These are phyloP conservation scores for Leishmania turanica DNA, from an alignment of 208 protist species.

Conservation along the genomic window DNA sequence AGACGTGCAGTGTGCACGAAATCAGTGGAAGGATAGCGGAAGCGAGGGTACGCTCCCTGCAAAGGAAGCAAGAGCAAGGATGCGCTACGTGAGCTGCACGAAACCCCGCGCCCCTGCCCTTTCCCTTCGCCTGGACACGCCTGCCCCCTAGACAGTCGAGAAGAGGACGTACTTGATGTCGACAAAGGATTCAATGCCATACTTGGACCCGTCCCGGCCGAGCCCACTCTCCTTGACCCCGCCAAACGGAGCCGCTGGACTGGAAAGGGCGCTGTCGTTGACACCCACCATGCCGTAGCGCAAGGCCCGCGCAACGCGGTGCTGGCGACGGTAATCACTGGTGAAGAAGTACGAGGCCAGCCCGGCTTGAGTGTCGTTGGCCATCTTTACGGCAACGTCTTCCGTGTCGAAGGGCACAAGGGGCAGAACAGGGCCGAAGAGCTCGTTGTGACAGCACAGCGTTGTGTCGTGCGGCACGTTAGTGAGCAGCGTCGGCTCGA, in stretches of 20 bases:
- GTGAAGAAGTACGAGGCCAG: slow-evolving; percentile 86
- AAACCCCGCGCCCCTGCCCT: neutral
- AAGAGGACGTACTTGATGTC: slow-evolving; percentile 85
- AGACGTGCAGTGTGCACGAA: neutral
- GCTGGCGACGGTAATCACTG: slow-evolving; percentile 68
- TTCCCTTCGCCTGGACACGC: neutral
- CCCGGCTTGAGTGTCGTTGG: slow-evolving; percentile 80
- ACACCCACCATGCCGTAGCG: slow-evolving; percentile 88
- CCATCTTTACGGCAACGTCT: slow-evolving; percentile 67
- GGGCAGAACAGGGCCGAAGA: slow-evolving; percentile 92
- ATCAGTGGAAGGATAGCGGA: neutral
- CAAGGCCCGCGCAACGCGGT: slow-evolving; percentile 58
- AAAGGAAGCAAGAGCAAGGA: neutral
- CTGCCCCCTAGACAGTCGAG: slow-evolving; percentile 46
- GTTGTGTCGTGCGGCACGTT: slow-evolving; percentile 58
- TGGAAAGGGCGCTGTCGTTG: slow-evolving; percentile 72
- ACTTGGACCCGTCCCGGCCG: slow-evolving; percentile 88
- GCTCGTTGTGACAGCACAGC: slow-evolving; percentile 78
- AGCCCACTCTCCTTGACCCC: slow-evolving; percentile 92
- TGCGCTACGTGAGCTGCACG: neutral
- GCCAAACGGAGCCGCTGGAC: slow-evolving; percentile 81
- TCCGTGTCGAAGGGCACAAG: slow-evolving; percentile 75
- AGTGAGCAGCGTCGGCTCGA: slow-evolving; percentile 84
- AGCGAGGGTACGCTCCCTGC: neutral
- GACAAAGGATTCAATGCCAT: slow-evolving; percentile 88